These are phyloP conservation scores for Phyllostachys edulis DNA, from an alignment of 176 grass and related monocot species.

Conservation along the genomic window DNA sequence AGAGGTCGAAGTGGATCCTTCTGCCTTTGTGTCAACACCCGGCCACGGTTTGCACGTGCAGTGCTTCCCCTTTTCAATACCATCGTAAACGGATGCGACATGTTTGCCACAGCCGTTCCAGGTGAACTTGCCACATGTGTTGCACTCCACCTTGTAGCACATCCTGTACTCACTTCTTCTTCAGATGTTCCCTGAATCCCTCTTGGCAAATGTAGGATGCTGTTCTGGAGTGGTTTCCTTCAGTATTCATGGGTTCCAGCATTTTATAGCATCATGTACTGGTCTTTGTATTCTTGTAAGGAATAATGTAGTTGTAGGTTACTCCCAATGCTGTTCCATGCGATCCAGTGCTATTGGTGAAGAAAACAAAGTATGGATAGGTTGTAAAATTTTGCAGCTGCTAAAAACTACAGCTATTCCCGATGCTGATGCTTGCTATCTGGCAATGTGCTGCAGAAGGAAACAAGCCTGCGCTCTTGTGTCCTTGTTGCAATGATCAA, in stretches of 20 bases:
- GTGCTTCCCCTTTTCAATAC: constrained; percentile 58
- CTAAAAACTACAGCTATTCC: not conserved
- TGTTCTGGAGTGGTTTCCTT: constrained; percentile 1
- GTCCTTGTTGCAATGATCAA: not conserved
- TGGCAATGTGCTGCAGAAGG: not conserved
- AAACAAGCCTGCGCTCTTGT: not conserved
- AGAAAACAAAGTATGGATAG: constrained; percentile 33
- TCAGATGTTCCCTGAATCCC: not conserved
- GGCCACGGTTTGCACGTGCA: constrained; percentile 51
- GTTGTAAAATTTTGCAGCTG: not conserved
- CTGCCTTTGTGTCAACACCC: constrained; percentile 14
- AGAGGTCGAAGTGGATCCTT: not conserved
- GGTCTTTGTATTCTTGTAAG: not conserved
- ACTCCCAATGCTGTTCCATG: constrained; percentile 1
- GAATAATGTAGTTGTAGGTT: not conserved
- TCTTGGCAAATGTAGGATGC: not conserved
- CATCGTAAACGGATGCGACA: not conserved
- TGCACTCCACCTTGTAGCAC: constrained; percentile 56
- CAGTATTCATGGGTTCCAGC: not conserved
- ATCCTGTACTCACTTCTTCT: constrained; percentile 10
- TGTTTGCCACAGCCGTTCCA: constrained; percentile 57
- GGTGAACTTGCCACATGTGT: constrained; percentile 50
- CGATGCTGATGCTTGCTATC: not conserved
- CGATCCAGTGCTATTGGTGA: not conserved
- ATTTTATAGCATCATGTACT: constrained; percentile 19